Percentiles rank a stretch among this genome's conserved stretches.
These are phyloP conservation scores for Coemansia sp. DNA, from an alignment of 192 early-diverging fungal genomes.

Conservation along the genomic window DNA sequence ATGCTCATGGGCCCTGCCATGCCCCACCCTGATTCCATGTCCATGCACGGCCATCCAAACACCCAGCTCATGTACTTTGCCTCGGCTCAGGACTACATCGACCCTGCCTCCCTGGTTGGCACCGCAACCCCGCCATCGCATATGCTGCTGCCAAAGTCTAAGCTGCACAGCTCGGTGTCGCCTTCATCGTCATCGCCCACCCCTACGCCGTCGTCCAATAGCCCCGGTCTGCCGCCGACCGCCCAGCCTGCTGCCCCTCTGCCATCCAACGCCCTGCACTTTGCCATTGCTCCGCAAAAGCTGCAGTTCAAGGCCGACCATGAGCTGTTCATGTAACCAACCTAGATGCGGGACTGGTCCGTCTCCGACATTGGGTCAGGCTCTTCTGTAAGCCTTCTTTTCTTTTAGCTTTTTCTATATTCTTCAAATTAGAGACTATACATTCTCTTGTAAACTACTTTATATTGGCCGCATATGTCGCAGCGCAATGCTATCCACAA, in stretches of 20 bases:
- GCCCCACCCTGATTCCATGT: background rate
- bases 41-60: background rate
- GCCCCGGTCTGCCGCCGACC: slow-evolving; percentile 21
- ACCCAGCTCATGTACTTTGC: slow-evolving; percentile 17
- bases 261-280: slow-evolving; percentile 26
- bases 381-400: background rate
- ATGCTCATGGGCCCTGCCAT: slow-evolving; percentile 1
- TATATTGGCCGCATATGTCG: too few relatives aligned
- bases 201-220: slow-evolving; percentile 31
- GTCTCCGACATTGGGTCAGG: too few relatives aligned
- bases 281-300: slow-evolving; percentile 44
- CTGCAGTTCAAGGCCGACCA: slow-evolving; percentile 47
- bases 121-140: slow-evolving; percentile 25
- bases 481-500: too few relatives aligned
- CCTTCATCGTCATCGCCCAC: slow-evolving; percentile 43
- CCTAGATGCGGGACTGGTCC: background rate
- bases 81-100: slow-evolving; percentile 30
- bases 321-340: slow-evolving; percentile 40
- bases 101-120: slow-evolving; percentile 19
- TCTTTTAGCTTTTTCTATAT: slow-evolving; percentile 10
- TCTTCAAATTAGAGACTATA: background rate
- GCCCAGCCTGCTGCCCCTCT: slow-evolving; percentile 4
- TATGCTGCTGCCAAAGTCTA: slow-evolving; percentile 26
- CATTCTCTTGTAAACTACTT: slow-evolving; percentile 1
- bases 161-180: slow-evolving; percentile 25